Percentiles rank a stretch among this genome's conserved stretches.
These are phyloP conservation scores for Musa acuminata DNA, from an alignment of 176 grass and related monocot genomes.

Conservation along the genomic window DNA sequence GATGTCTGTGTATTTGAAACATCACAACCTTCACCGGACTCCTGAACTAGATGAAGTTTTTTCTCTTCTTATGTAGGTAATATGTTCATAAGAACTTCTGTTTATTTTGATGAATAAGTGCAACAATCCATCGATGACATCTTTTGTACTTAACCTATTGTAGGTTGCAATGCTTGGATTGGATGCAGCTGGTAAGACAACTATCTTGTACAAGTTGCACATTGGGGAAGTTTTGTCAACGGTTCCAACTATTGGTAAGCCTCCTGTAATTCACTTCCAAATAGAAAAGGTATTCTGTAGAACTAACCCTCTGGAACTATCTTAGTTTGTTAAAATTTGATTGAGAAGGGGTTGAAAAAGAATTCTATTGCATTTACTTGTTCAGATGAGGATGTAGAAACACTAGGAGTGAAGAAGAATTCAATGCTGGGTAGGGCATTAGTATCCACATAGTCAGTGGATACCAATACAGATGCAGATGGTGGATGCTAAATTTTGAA, in stretches of 20 bases:
- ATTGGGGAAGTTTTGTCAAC: slow-evolving; percentile 17
- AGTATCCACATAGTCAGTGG: too few species aligned
- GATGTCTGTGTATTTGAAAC: too few species aligned
- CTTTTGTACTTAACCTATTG: neutral
- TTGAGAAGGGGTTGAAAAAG: neutral
- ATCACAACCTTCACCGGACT: too few species aligned
- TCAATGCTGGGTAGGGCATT: too few species aligned
- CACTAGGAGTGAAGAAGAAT: too few species aligned
- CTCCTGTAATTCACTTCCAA: neutral
- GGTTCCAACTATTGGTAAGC: slow-evolving; percentile 17
- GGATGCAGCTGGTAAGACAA: slow-evolving; percentile 19
- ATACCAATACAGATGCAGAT: too few species aligned
- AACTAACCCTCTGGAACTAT: neutral
- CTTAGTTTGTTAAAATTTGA: neutral
- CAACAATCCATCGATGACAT: neutral
- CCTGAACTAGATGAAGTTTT: too few species aligned
- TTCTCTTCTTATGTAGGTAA: too few species aligned
- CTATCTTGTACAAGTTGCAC: slow-evolving; percentile 20
- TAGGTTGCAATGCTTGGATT: slow-evolving; percentile 21
- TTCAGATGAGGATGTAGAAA: too few species aligned
- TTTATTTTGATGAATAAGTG: neutral
- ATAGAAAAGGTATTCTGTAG: neutral
- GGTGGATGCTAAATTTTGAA: too few species aligned
- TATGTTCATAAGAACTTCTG: neutral
- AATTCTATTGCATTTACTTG: too few species aligned